Evolutionary conservation across 768 basidiomycete genomes (phyloP).

Genomic region (Xerocomellus chrysenteron): DNA sequence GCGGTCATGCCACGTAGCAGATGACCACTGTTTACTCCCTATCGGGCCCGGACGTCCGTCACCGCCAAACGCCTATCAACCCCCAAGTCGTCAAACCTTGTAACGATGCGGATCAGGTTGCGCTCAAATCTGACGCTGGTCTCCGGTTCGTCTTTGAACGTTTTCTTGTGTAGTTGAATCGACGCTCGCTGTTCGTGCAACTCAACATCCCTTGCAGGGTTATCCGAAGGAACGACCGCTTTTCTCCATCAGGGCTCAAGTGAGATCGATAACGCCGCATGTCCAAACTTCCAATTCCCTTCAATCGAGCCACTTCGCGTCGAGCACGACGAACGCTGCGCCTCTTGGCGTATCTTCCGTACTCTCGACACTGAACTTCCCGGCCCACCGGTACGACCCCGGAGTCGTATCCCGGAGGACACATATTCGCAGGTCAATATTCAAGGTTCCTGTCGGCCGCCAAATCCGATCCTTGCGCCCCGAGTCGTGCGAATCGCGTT

Average conservation of each 20-base stretch:
- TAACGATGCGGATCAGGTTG: not conserved
- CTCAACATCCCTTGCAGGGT: not conserved
- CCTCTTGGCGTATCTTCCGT: not conserved
- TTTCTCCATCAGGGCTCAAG: not conserved
- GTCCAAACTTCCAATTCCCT: not conserved
- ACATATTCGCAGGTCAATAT: not conserved
- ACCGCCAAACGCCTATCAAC: too few relatives aligned
- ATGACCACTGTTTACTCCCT: too few relatives aligned
- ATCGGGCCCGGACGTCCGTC: too few relatives aligned
- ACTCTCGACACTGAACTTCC: not conserved
- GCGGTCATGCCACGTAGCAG: too few relatives aligned
- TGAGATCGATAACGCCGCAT: not conserved
- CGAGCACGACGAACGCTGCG: not conserved
- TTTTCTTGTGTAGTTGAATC: too few relatives aligned
- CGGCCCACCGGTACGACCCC: not conserved
- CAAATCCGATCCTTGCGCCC: not conserved
- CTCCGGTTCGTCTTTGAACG: not conserved
- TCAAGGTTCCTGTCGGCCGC: not conserved
- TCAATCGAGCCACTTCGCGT: not conserved
- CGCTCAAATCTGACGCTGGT: too few relatives aligned
- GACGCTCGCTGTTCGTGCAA: not conserved
- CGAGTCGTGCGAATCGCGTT: too few relatives aligned
- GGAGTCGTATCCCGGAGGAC: not conserved
- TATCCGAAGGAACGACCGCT: not conserved
- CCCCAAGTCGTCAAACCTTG: too few relatives aligned